Percentiles rank a stretch among this genome's conserved stretches.
phyloP scores from a whole-genome alignment of 805 yeast genomes.

The Wickerhamiella vanderwaltii region DNA sequence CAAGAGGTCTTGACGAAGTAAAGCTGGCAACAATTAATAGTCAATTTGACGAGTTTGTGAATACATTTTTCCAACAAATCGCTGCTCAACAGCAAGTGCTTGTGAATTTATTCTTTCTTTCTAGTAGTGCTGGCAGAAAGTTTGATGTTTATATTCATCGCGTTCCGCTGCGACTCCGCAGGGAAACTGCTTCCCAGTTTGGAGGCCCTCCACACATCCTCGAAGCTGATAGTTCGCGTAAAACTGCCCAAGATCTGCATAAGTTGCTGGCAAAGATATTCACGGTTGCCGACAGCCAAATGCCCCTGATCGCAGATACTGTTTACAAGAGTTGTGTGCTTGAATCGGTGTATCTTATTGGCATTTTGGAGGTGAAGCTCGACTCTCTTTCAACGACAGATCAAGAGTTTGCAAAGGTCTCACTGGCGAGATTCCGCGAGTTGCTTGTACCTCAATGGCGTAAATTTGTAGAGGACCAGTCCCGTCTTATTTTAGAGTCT shows the following conservation, averaged over 20 bases:
- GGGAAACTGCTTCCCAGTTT: constrained; percentile 19
- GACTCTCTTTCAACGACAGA: constrained; percentile 35
- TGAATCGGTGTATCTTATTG: constrained; percentile 34
- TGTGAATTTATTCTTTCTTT: constrained; percentile 35
- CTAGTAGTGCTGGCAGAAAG: constrained; percentile 28
- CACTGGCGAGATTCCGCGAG: constrained; percentile 40
- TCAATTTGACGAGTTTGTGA: constrained; percentile 11
- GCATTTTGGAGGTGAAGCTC: constrained; percentile 33
- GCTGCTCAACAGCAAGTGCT: constrained; percentile 40
- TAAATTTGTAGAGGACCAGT: constrained; percentile 44
- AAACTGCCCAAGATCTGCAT: constrained; percentile 37
- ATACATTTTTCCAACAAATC: constrained; percentile 11
- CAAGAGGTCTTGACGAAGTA: background rate
- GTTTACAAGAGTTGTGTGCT: constrained; percentile 31
- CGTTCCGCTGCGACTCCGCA: constrained; percentile 17
- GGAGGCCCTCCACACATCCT: constrained; percentile 24
- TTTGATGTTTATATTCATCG: constrained; percentile 29
- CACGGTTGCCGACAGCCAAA: constrained; percentile 26
- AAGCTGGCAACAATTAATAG: background rate
- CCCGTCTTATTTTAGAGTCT: constrained; percentile 33
- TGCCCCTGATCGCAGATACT: constrained; percentile 27
- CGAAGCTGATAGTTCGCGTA: constrained; percentile 36
- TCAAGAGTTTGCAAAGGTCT: constrained; percentile 50
- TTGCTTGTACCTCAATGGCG: constrained; percentile 46
- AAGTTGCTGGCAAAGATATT: constrained; percentile 38